Conservation (phyloP, 1,284 basidiomycete genomes). For the Leucoagaricus sp. region DNA sequence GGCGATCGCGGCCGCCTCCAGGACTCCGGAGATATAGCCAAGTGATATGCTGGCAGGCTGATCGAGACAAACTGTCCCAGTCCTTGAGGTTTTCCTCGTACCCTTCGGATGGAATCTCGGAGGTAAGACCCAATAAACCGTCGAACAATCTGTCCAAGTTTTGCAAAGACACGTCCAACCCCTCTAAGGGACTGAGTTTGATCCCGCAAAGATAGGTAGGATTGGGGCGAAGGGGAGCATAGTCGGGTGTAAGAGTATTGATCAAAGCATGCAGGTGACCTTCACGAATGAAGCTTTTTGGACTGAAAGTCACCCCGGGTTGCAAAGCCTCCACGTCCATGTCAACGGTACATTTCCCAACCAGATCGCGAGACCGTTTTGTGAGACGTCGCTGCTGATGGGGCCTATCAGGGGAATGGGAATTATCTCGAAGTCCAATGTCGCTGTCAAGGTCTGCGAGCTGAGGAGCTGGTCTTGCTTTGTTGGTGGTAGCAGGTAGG, state of each 20-base stretch:
- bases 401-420: slow-evolving; percentile 14
- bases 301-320: background rate
- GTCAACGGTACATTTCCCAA: slow-evolving; percentile 10
- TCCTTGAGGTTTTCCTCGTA: slow-evolving; percentile 29
- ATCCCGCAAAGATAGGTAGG: slow-evolving; percentile 37
- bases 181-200: slow-evolving; percentile 41
- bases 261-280: slow-evolving; percentile 60
- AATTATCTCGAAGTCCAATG: background rate
- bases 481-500: background rate
- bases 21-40: slow-evolving; percentile 39
- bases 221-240: slow-evolving; percentile 26
- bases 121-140: slow-evolving; percentile 38
- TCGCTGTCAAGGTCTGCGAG: too few relatives aligned
- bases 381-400: slow-evolving; percentile 12
- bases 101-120: slow-evolving; percentile 37
- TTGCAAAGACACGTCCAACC: slow-evolving; percentile 36
- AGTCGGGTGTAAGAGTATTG: slow-evolving; percentile 31
- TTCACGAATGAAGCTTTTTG: slow-evolving; percentile 38
- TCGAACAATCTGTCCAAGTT: slow-evolving; percentile 47
- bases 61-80: slow-evolving; percentile 41
- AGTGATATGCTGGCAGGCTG: slow-evolving; percentile 42
- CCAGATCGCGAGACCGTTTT: background rate
- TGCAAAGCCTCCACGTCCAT: slow-evolving; percentile 7
- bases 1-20: slow-evolving; percentile 31
- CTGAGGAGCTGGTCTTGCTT: background rate